These are phyloP conservation scores for Pyrenopolyporus hunteri DNA, from an alignment of 495 filamentous ascomycete genomes.

Conservation along the genomic window DNA sequence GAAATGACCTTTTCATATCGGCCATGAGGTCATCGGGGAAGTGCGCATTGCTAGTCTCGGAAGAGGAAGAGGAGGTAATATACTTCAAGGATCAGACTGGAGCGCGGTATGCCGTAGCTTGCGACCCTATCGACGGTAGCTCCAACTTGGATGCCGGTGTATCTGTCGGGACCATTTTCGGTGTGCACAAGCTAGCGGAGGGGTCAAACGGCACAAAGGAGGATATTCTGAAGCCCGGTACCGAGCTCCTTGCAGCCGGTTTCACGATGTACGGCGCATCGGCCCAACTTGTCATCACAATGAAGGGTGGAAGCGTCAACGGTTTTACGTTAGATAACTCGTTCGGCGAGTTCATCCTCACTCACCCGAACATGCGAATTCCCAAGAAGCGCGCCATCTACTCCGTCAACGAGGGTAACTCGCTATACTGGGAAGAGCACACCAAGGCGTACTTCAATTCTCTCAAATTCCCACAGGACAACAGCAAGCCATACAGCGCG, in stretches of 20 bases:
- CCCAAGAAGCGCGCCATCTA: constrained; percentile 85
- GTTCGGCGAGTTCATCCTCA: constrained; percentile 97
- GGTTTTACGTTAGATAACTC: constrained; percentile 97
- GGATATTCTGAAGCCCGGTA: constrained; percentile 85
- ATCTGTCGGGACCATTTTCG: constrained; percentile 97
- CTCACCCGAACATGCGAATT: constrained; percentile 91
- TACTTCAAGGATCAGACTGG: constrained; percentile 78
- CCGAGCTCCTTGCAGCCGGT: constrained; percentile 87
- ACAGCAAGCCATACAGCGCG: constrained; percentile 89
- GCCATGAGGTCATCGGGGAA: constrained; percentile 92
- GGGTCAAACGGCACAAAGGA: constrained; percentile 73
- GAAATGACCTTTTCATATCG: constrained; percentile 95
- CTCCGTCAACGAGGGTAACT: constrained; percentile 98
- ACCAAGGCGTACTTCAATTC: constrained; percentile 86
- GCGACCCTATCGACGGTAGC: constrained; percentile 97
- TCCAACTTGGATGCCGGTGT: constrained; percentile 98
- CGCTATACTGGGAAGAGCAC: constrained; percentile 90
- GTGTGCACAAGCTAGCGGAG: constrained; percentile 83
- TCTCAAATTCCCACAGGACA: constrained; percentile 74
- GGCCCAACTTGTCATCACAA: constrained; percentile 94
- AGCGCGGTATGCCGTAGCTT: constrained; percentile 93
- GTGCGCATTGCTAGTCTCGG: constrained; percentile 88
- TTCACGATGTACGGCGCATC: constrained; percentile 99
- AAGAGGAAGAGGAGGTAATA: constrained; percentile 93
- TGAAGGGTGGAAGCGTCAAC: constrained; percentile 91